Base-by-base conservation (phyloP, 2,329 filamentous ascomycete genomes). In the Xylaria sp. region DNA sequence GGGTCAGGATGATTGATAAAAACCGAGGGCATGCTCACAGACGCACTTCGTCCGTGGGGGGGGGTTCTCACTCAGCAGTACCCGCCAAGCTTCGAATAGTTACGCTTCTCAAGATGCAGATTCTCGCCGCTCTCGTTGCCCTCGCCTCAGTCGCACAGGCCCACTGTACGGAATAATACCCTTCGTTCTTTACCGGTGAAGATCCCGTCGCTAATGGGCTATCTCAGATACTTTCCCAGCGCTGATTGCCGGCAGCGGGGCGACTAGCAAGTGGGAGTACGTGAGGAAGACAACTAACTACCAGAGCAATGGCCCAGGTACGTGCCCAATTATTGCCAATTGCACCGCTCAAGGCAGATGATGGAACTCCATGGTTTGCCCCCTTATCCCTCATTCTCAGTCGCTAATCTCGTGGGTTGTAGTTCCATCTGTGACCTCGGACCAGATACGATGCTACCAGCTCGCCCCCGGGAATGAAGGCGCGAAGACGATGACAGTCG, bases 391-490 rank as follows among this genome's bases (percentile, higher is more conserved):
- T n/a, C 1, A 44, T 18, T 6, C 10, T 9, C 27, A 4, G 29
- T 51, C 4, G 29, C 69, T 70, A 59, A 72, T 47, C n/a, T 9
- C 37, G 12, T 58, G 55, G 62, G 18, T 58, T 27, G 13, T 16
- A 75, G 84, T 86, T 42, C 83, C 83, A 3, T 79, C 84, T 68
- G 84, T 86, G 35, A 80, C 74, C 57, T 84, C 82, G 47, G 72
- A 80, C 1, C 81, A 82, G 66, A 84, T 86, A 78, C 83, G 83
- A n/a, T 87, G 84, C 79, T 86, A 84, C 75, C 82, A 86, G 73
- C 77, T 82, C 10, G 76, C 75, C 10, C 73, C 81, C 3, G 82
- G 82, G 47, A 80, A 79, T 59, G 78, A 81, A 51, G 82, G 81
- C 2, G 80, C 79, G 0, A 75, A 78, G 58, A 83, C 81, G 1